A percentile compares a stretch with the other conserved stretches of the same genome.
phyloP scores from a whole-genome alignment of 805 yeast species.

The Saccharomyces jurei region DNA sequence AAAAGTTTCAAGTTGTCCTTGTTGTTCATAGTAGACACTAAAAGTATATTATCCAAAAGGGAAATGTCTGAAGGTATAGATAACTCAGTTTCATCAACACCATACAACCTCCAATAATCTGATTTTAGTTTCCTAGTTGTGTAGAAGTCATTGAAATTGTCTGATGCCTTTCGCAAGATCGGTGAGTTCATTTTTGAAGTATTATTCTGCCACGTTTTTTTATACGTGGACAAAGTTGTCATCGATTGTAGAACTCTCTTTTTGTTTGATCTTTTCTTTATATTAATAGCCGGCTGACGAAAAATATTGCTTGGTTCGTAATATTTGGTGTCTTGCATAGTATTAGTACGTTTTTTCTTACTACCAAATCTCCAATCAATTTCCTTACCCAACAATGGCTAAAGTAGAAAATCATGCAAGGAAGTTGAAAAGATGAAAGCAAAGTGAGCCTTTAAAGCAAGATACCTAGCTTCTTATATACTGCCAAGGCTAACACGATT shows the following conservation, averaged over 20 bases:
- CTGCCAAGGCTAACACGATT: neutral
- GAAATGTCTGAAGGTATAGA: constrained; percentile 11
- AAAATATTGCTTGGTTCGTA: constrained; percentile 23
- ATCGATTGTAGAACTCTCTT: neutral
- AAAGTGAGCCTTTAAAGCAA: neutral
- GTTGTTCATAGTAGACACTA: constrained; percentile 11
- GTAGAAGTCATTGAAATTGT: constrained; percentile 24
- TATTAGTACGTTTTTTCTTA: constrained; percentile 18
- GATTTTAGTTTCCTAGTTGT: constrained; percentile 22
- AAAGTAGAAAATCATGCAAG: neutral
- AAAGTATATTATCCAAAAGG: constrained; percentile 9
- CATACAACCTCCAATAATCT: constrained; percentile 17
- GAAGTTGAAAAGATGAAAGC: neutral
- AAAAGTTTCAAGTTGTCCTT: constrained; percentile 17
- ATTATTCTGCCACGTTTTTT: constrained; percentile 19
- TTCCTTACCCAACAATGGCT: neutral
- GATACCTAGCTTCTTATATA: neutral
- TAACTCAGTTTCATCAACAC: constrained; percentile 1
- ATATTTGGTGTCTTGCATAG: constrained; percentile 6
- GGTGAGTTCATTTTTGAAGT: constrained; percentile 16
- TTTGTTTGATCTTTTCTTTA: constrained; percentile 10
- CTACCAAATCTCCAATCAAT: neutral
- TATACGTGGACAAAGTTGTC: constrained; percentile 1
- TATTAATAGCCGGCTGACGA: constrained; percentile 21
- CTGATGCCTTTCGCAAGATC: constrained; percentile 20